A percentile compares a stretch with the other conserved stretches of the same genome.
phyloP scores from a whole-genome alignment of 139 green algal genomes.

The Pseudopediastrum boryanum region DNA sequence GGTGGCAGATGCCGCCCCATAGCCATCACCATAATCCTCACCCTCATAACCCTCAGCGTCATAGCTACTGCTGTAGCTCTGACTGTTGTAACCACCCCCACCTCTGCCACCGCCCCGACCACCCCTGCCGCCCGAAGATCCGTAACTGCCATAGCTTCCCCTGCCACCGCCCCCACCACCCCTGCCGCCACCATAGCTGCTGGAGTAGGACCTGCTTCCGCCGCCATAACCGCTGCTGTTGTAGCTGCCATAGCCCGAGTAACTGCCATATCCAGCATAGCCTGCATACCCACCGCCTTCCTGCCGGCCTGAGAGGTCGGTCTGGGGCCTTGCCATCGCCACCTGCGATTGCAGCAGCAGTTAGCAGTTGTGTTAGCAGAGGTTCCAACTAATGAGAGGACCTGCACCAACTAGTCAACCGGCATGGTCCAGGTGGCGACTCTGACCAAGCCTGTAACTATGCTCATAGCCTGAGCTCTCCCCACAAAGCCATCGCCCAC shows the following conservation, averaged over 20 bases:
- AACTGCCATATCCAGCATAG: conserved; percentile 23
- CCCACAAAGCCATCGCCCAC: no score
- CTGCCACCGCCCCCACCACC: conserved; percentile 14
- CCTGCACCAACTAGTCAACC: no score
- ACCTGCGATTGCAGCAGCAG: conserved; percentile 41
- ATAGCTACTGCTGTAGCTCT: neutral
- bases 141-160: neutral
- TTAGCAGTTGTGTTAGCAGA: neutral
- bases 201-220: neutral
- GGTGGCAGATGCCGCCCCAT: conserved; percentile 7
- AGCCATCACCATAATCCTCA: conserved; percentile 23
- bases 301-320: conserved; percentile 32
- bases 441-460: no score
- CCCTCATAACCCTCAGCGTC: conserved; percentile 1
- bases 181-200: conserved; percentile 1
- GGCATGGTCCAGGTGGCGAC: no score
- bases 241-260: conserved; percentile 34
- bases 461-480: no score
- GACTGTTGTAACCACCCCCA: neutral
- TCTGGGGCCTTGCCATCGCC: conserved; percentile 58
- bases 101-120: conserved; percentile 9
- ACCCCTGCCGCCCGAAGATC: neutral
- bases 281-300: conserved; percentile 5
- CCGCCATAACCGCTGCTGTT: conserved; percentile 26
- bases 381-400: no score